Evolutionary conservation across 495 filamentous ascomycete genomes (phyloP).

Genomic region (Jackrogersella multiformis): DNA sequence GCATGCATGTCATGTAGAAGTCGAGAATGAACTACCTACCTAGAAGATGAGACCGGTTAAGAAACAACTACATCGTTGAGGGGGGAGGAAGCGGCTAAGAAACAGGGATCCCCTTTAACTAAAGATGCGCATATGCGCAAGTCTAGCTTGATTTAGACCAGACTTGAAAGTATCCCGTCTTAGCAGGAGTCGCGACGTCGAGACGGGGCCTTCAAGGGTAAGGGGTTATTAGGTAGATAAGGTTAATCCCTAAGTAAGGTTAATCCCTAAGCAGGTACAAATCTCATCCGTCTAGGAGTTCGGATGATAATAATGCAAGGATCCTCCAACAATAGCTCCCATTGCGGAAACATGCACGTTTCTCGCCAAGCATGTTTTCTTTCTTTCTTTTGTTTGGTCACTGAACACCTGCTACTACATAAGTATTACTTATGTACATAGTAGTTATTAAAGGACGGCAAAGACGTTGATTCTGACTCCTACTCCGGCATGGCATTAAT

Average conservation of each 20-base stretch:
- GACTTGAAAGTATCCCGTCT: neutral
- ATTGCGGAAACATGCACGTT: constrained; percentile 30
- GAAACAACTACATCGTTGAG: constrained; percentile 32
- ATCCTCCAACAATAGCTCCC: constrained; percentile 21
- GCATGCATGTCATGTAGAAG: constrained; percentile 12
- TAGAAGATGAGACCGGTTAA: constrained; percentile 28
- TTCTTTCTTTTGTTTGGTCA: too few relatives aligned
- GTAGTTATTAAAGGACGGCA: constrained; percentile 20
- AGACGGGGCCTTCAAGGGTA: too few relatives aligned
- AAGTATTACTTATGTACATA: neutral
- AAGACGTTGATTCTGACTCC: constrained; percentile 20
- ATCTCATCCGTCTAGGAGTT: constrained; percentile 29
- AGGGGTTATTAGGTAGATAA: constrained; percentile 7
- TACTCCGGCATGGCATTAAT: constrained; percentile 26
- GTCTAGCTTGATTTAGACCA: constrained; percentile 15
- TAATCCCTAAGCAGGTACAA: constrained; percentile 36
- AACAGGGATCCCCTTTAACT: constrained; percentile 7
- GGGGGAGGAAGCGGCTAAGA: constrained; percentile 18
- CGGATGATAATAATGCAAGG: constrained; percentile 24
- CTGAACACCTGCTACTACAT: neutral
- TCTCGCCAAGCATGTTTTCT: constrained; percentile 27
- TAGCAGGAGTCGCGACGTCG: too few relatives aligned
- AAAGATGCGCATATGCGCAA: constrained; percentile 2
- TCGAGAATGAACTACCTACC: constrained; percentile 11
- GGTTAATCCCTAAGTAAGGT: constrained; percentile 26